Evolutionary conservation across 192 early-diverging fungal genomes (phyloP), one percentile per base, ranked within the genome.

Genomic region (Oehlia diaphana): DNA sequence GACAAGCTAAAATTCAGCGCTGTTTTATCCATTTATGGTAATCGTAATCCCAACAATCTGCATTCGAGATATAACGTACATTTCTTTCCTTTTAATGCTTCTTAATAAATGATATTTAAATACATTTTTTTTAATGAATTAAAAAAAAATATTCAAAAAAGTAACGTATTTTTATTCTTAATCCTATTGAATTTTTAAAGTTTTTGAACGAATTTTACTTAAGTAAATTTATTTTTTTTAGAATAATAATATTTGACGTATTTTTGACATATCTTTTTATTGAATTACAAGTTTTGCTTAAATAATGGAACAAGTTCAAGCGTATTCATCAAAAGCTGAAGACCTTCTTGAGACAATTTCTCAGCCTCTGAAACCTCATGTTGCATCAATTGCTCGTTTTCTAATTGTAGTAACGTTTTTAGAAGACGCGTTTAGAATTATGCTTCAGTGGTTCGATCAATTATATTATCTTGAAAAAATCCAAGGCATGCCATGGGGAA

Each of bases 361-460:
- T 42, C 86, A 88, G 47, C 95, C 94, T 62, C 81, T 98, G 47
- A 99, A 99, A 89, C 96, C 96, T 49, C 92, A 92, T 81, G 90
- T 98, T 53, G 96, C 97, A 3, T 91, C 87, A 81, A 92, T 97
- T 69, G 95, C 95, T 21, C 92, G 97, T 8, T 94, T 96, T 77
- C 88, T 99, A n/a, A 92, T 99, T 35, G 96, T 99, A 28, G 95
- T 93, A 50, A 99, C 97, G 16, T 99, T 98, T 84, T 84, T 98
- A 64, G 97, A 98, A 84, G 97, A 98, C 83, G 89, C 96, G 4
- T 79, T 97, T 21, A 92, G 97, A 64, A 96, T 98, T 72, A 83
- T 91, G 80, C 89, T 92, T 74, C 96, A 98, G 83, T 99, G 96
- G 92, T 81, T 86, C 72, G 95, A 96, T 83, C 96, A 99, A 88